A percentile compares a stretch with the other conserved stretches of the same genome.
phyloP scores from a whole-genome alignment of 805 yeast species.

The Babjeviella inositovora region DNA sequence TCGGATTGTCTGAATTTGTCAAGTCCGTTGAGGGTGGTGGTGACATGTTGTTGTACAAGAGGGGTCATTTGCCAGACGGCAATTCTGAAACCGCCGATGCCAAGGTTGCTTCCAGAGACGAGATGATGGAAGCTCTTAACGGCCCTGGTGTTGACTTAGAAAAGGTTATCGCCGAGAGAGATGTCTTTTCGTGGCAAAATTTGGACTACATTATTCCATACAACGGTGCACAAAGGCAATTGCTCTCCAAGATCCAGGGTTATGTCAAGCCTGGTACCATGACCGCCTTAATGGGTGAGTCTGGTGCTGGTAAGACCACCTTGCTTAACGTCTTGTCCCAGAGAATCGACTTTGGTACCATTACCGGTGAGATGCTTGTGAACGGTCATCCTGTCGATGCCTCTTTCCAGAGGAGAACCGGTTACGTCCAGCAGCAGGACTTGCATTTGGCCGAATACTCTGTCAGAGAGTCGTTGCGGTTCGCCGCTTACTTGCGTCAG shows the following conservation, averaged over 20 bases:
- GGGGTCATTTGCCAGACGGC: slow-evolving; percentile 19
- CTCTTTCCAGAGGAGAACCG: slow-evolving; percentile 36
- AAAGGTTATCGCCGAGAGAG: slow-evolving; percentile 8
- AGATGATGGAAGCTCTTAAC: slow-evolving; percentile 9
- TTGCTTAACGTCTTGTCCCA: slow-evolving; percentile 35
- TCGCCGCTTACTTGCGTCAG: slow-evolving; percentile 33
- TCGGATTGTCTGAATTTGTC: slow-evolving; percentile 9
- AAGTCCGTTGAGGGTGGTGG: slow-evolving; percentile 8
- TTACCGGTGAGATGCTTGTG: slow-evolving; percentile 42
- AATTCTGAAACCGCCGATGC: slow-evolving; percentile 5
- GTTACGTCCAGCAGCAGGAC: slow-evolving; percentile 48
- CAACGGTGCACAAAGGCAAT: slow-evolving; percentile 13
- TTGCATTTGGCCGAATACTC: slow-evolving; percentile 32
- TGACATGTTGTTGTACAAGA: slow-evolving; percentile 21
- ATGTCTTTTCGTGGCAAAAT: slow-evolving; percentile 27
- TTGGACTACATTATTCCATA: slow-evolving; percentile 15
- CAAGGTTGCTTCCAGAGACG: slow-evolving; percentile 8
- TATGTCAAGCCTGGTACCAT: slow-evolving; percentile 17
- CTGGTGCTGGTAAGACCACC: slow-evolving; percentile 53
- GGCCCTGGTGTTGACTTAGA: slow-evolving; percentile 8
- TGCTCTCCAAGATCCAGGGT: slow-evolving; percentile 26
- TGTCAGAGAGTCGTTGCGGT: slow-evolving; percentile 30
- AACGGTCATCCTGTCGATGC: slow-evolving; percentile 30
- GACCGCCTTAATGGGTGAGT: slow-evolving; percentile 42
- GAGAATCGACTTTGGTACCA: slow-evolving; percentile 36